Evolutionary conservation across 139 green algal species (phyloP).

Genomic region (Micromonas pusilla): DNA sequence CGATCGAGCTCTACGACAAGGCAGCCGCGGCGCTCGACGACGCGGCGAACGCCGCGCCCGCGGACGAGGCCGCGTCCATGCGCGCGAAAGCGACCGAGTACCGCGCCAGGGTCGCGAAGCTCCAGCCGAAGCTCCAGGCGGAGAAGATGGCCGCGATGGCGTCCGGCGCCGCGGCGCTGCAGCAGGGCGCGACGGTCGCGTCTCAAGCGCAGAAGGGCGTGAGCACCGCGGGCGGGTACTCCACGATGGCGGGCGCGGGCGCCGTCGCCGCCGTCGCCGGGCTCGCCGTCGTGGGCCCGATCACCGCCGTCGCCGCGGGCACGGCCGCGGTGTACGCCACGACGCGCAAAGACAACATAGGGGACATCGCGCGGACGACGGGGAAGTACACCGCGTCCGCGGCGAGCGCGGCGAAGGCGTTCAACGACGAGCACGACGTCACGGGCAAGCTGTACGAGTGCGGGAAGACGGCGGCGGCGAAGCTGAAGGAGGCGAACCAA

Average conservation of each 20-base stretch:
- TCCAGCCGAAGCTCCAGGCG: background rate
- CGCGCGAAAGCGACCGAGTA: conserved; percentile 13
- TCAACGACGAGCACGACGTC: conserved; percentile 16
- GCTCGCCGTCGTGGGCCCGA: background rate
- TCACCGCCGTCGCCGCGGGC: background rate
- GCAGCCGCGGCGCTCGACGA: background rate
- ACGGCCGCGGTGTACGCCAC: conserved; percentile 14
- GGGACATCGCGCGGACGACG: background rate
- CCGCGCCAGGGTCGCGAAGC: background rate
- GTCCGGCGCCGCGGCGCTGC: background rate
- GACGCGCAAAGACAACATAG: background rate
- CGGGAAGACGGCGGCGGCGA: background rate
- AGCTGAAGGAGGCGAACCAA: conserved; percentile 14
- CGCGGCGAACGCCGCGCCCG: background rate
- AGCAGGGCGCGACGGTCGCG: background rate
- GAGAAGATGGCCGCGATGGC: conserved; percentile 12
- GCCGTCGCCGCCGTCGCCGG: background rate
- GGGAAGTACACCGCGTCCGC: background rate
- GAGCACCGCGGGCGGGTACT: background rate
- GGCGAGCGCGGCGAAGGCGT: background rate
- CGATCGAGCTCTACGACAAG: background rate
- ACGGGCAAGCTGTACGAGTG: background rate
- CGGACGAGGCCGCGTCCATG: background rate
- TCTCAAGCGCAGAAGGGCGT: background rate
- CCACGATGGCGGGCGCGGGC: background rate